Evolutionary conservation across 768 basidiomycete genomes (phyloP).

Genomic region (Rhizopogon rudus): DNA sequence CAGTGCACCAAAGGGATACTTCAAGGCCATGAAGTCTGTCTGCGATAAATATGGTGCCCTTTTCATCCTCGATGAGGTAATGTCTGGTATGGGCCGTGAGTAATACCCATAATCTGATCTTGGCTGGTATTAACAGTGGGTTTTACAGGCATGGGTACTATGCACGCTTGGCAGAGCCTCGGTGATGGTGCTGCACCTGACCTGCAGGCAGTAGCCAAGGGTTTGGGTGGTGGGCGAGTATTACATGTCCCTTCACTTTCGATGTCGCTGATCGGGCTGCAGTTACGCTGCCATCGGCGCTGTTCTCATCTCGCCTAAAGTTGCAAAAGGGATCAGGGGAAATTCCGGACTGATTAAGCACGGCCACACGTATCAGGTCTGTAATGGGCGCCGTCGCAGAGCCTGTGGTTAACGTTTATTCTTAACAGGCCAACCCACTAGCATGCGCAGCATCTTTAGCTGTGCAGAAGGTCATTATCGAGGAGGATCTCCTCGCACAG

Average conservation of each 20-base stretch:
- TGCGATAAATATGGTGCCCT: slow-evolving; percentile 69
- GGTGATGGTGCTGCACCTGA: slow-evolving; percentile 78
- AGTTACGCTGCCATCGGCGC: slow-evolving; percentile 85
- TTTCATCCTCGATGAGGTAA: slow-evolving; percentile 88
- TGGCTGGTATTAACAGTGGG: not conserved
- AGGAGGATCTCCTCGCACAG: slow-evolving; percentile 68
- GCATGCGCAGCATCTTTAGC: slow-evolving; percentile 78
- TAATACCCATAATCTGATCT: slow-evolving; percentile 9
- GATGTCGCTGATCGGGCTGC: slow-evolving; percentile 1
- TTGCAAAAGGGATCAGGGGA: slow-evolving; percentile 64
- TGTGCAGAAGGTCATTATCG: slow-evolving; percentile 67
- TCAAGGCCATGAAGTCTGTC: slow-evolving; percentile 79
- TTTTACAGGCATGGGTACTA: slow-evolving; percentile 70
- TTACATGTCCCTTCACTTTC: not conserved
- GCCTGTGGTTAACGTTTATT: slow-evolving; percentile 2
- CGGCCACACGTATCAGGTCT: slow-evolving; percentile 81
- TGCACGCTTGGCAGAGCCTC: slow-evolving; percentile 83
- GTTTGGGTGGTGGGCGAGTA: slow-evolving; percentile 79
- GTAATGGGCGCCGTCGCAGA: not conserved
- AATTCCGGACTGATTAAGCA: slow-evolving; percentile 76
- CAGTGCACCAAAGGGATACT: slow-evolving; percentile 77
- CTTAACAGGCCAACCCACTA: slow-evolving; percentile 59
- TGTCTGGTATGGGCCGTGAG: slow-evolving; percentile 89
- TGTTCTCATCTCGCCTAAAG: slow-evolving; percentile 65
- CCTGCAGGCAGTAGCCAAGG: slow-evolving; percentile 86